Conservation (phyloP, 768 basidiomycete genomes). For the Tulasnella sp. region DNA sequence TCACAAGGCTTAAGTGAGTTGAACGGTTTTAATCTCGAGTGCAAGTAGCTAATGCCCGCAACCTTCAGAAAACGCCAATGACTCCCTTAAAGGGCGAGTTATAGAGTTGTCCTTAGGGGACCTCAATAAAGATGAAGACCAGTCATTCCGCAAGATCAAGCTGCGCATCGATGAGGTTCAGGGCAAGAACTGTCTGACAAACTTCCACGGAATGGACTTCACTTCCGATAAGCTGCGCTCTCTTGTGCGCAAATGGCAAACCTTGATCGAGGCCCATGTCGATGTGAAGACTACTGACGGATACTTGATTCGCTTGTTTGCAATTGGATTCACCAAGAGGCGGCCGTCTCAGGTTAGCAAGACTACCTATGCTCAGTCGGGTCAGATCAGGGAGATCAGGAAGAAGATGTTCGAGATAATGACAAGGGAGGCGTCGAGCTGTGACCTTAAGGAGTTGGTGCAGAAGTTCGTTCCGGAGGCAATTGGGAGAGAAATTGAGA, state of each 20-base stretch:
- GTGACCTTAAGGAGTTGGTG: constrained; percentile 94
- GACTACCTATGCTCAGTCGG: constrained; percentile 94
- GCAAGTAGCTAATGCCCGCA: background rate
- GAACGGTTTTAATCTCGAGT: background rate
- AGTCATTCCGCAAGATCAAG: constrained; percentile 98
- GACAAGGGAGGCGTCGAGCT: constrained; percentile 86
- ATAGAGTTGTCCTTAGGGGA: constrained; percentile 93
- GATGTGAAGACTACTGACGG: constrained; percentile 99
- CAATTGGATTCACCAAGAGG: constrained; percentile 98
- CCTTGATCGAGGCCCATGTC: constrained; percentile 96
- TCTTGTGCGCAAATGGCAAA: constrained; percentile 99
- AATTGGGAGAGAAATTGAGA: constrained; percentile 99
- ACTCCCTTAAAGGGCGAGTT: constrained; percentile 94
- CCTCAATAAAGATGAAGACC: constrained; percentile 99
- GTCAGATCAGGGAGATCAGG: constrained; percentile 93
- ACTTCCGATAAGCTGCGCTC: constrained; percentile 99
- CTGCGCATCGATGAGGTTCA: constrained; percentile 91
- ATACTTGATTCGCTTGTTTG: constrained; percentile 96
- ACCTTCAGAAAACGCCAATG: constrained; percentile 84
- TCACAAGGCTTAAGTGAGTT: constrained; percentile 93
- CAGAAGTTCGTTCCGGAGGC: constrained; percentile 99
- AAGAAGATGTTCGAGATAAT: constrained; percentile 99
- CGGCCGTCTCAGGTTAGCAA: constrained; percentile 94
- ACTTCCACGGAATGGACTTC: constrained; percentile 99
- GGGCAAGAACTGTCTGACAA: constrained; percentile 98